phyloP scores from a whole-genome alignment of 2,329 filamentous ascomycete genomes.

The Ascomycota sp. region DNA sequence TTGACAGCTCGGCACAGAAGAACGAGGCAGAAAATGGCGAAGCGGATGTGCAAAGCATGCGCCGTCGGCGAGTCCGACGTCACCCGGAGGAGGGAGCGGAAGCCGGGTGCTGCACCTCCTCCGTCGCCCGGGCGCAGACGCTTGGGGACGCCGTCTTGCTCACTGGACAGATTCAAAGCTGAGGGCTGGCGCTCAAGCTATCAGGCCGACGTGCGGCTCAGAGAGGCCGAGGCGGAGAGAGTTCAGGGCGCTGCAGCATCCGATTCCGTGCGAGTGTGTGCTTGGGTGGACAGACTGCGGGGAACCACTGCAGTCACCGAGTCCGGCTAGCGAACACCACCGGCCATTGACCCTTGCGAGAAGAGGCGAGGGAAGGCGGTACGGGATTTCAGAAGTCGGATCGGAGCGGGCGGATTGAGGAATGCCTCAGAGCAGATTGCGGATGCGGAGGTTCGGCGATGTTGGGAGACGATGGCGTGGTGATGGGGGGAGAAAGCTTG shows the following conservation, averaged over 20 bases:
- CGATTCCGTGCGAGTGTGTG: conserved; percentile 2
- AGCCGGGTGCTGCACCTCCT: not conserved
- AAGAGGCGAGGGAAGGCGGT: too few relatives aligned
- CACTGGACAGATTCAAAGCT: too few relatives aligned
- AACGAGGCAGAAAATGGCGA: not conserved
- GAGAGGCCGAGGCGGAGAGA: not conserved
- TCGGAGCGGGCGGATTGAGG: too few relatives aligned
- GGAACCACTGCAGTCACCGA: conserved; percentile 37
- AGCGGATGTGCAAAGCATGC: not conserved
- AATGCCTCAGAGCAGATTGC: too few relatives aligned
- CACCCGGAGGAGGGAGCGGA: not conserved
- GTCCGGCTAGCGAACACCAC: conserved; percentile 31
- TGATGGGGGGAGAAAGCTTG: too few relatives aligned
- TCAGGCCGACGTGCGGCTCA: not conserved
- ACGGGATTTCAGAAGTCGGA: too few relatives aligned
- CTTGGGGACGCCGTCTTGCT: too few relatives aligned
- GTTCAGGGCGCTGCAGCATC: not conserved
- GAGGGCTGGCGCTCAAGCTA: too few relatives aligned
- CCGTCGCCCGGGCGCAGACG: not conserved
- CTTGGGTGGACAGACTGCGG: conserved; percentile 31
- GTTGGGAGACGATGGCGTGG: too few relatives aligned
- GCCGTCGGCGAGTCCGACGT: not conserved
- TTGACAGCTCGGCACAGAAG: not conserved
- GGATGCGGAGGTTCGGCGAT: too few relatives aligned
- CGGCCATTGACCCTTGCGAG: conserved; percentile 29